A percentile compares a stretch with the other conserved stretches of the same genome.
These are phyloP conservation scores for Zasmidium citrigriseum DNA, from an alignment of 2,329 filamentous ascomycete species.

Conservation along the genomic window DNA sequence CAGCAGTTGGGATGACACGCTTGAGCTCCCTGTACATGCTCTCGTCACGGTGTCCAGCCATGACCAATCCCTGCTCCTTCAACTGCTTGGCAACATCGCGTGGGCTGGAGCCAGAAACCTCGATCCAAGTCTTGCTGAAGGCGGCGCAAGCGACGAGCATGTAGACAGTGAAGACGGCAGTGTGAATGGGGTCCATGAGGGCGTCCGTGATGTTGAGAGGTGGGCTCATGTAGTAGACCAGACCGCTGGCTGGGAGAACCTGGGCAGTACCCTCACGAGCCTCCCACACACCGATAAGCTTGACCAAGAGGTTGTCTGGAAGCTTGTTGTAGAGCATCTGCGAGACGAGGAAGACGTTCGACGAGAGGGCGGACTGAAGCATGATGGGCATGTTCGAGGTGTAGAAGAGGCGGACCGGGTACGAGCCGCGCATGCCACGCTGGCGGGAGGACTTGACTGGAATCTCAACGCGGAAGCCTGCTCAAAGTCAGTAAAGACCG, in stretches of 20 bases:
- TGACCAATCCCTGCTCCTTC: conserved; percentile 98
- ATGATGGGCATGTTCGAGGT: conserved; percentile 99
- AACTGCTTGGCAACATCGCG: conserved; percentile 99
- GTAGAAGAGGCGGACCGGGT: conserved; percentile 98
- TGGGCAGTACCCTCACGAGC: conserved; percentile 93
- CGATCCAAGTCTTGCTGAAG: conserved; percentile 99
- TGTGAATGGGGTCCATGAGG: conserved; percentile 95
- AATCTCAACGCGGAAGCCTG: conserved; percentile 99
- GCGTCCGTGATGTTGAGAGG: conserved; percentile 95
- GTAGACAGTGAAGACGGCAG: conserved; percentile 90
- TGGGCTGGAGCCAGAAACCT: conserved; percentile 96
- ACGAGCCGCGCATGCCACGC: conserved; percentile 96
- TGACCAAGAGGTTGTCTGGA: conserved; percentile 97
- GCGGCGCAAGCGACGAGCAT: conserved; percentile 97
- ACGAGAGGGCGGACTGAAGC: conserved; percentile 97
- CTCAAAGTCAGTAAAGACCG: conserved; percentile 38
- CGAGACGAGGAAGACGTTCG: conserved; percentile 98
- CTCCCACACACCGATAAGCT: conserved; percentile 97
- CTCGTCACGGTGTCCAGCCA: conserved; percentile 99
- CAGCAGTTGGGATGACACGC: conserved; percentile 96
- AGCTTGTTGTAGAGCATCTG: conserved; percentile 99
- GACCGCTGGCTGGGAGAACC: conserved; percentile 87
- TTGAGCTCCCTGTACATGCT: conserved; percentile 99
- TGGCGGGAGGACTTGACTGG: conserved; percentile 99
- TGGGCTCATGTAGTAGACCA: conserved; percentile 99